These are phyloP conservation scores for Phytophthora lateralis DNA, from an alignment of 352 stramenopile species.

Conservation along the genomic window DNA sequence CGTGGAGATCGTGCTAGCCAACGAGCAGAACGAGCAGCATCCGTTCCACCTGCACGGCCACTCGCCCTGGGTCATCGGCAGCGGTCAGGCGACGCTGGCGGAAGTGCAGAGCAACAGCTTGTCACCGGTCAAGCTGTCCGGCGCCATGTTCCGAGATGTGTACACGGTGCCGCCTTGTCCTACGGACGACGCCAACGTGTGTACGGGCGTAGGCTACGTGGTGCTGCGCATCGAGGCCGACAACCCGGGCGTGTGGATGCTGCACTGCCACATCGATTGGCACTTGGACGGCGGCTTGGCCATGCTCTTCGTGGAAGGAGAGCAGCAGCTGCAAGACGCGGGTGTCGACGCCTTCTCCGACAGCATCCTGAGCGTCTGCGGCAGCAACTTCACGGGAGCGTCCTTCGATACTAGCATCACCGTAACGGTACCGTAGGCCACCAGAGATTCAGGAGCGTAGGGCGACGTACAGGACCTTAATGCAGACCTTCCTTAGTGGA, in stretches of 20 bases:
- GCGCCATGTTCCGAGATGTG: constrained; percentile 35
- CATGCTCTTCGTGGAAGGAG: constrained; percentile 41
- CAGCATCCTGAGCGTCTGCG: constrained; percentile 30
- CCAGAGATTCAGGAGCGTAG: background rate
- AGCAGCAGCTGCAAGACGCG: constrained; percentile 13
- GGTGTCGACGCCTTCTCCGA: constrained; percentile 23
- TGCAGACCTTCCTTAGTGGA: background rate
- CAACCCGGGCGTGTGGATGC: constrained; percentile 41
- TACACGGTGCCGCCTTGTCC: constrained; percentile 32
- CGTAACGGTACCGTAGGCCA: constrained; percentile 12
- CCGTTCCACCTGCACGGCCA: constrained; percentile 41
- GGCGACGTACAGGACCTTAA: background rate
- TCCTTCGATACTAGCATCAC: constrained; percentile 8
- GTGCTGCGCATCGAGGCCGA: constrained; percentile 33
- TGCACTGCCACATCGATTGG: constrained; percentile 49
- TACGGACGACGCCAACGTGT: constrained; percentile 13
- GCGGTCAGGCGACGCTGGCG: constrained; percentile 22
- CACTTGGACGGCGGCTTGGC: constrained; percentile 28
- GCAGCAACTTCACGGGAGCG: constrained; percentile 22
- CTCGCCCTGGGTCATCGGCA: constrained; percentile 26
- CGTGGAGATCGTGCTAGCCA: constrained; percentile 34
- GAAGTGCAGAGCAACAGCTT: constrained; percentile 15
- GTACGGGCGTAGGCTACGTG: constrained; percentile 23
- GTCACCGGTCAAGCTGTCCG: constrained; percentile 24
- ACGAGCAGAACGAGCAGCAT: constrained; percentile 34